phyloP scores from a whole-genome alignment of 192 early-diverging fungal genomes.

The Chytriomyces confervae region DNA sequence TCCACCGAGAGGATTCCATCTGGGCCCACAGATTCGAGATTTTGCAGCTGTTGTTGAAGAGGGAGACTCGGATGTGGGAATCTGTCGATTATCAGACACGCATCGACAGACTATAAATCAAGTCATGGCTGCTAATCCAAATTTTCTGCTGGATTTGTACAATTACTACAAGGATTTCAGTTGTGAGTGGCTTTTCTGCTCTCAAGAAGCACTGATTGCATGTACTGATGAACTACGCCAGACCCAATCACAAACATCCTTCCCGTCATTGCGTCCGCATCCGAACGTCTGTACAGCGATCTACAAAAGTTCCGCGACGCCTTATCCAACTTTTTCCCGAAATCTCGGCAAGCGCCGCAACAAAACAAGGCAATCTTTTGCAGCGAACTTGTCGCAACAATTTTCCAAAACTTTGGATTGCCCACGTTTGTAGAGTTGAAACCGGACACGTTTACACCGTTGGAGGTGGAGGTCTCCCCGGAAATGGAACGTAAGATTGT shows the following conservation, averaged over 20 bases:
- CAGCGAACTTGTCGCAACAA: constrained; percentile 37
- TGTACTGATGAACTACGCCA: too few relatives aligned
- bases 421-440: constrained; percentile 25
- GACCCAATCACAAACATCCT: constrained; percentile 15
- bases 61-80: constrained; percentile 28
- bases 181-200: too few relatives aligned
- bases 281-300: not conserved
- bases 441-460: constrained; percentile 22
- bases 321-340: not conserved
- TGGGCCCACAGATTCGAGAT: constrained; percentile 41
- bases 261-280: not conserved
- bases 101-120: constrained; percentile 7
- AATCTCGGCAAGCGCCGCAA: not conserved
- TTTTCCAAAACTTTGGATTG: constrained; percentile 30
- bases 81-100: constrained; percentile 19
- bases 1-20: constrained; percentile 20
- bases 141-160: constrained; percentile 29
- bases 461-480: constrained; percentile 24
- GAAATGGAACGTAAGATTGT: constrained; percentile 8
- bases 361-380: constrained; percentile 39
- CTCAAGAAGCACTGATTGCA: too few relatives aligned
- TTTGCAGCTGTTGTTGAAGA: constrained; percentile 36
- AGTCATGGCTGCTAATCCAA: not conserved
- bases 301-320: not conserved
- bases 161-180: constrained; percentile 27